Conservation (phyloP, 192 early-diverging fungal species). For the Coemansia sp. region DNA sequence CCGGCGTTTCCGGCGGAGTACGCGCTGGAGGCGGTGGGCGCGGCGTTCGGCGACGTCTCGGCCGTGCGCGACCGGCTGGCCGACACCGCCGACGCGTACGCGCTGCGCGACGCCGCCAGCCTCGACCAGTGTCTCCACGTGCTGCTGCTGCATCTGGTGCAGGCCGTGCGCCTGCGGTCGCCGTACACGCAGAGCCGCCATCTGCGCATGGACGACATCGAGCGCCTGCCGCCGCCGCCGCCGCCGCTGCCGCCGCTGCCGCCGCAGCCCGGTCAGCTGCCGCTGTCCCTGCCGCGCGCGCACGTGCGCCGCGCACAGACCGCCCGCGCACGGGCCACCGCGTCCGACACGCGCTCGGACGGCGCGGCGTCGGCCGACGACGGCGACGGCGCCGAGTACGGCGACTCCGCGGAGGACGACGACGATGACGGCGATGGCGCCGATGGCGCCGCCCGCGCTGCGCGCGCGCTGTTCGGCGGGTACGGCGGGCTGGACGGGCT, state of each 20-base stretch:
- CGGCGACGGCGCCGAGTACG: slow-evolving; percentile 11
- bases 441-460: slow-evolving; percentile 1
- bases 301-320: not conserved
- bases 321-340: no score
- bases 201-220: slow-evolving; percentile 26
- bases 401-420: not conserved
- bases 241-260: slow-evolving; percentile 14
- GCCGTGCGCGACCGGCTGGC: not conserved
- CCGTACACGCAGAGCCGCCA: slow-evolving; percentile 5
- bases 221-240: slow-evolving; percentile 36
- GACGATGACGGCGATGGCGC: slow-evolving; percentile 13
- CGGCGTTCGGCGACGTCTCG: slow-evolving; percentile 7
- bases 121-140: slow-evolving; percentile 41
- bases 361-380: slow-evolving; percentile 9
- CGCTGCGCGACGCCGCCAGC: slow-evolving; percentile 18
- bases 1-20: slow-evolving; percentile 17
- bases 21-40: slow-evolving; percentile 9
- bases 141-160: slow-evolving; percentile 18
- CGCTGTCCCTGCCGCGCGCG: not conserved
- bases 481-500: slow-evolving; percentile 24
- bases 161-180: slow-evolving; percentile 11
- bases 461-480: slow-evolving; percentile 14
- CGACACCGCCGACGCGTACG: slow-evolving; percentile 21
- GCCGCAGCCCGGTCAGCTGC: not conserved
- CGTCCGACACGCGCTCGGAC: slow-evolving; percentile 15